These are phyloP conservation scores for Hanseniaspora thailandica DNA, from an alignment of 805 yeast species.

Conservation along the genomic window DNA sequence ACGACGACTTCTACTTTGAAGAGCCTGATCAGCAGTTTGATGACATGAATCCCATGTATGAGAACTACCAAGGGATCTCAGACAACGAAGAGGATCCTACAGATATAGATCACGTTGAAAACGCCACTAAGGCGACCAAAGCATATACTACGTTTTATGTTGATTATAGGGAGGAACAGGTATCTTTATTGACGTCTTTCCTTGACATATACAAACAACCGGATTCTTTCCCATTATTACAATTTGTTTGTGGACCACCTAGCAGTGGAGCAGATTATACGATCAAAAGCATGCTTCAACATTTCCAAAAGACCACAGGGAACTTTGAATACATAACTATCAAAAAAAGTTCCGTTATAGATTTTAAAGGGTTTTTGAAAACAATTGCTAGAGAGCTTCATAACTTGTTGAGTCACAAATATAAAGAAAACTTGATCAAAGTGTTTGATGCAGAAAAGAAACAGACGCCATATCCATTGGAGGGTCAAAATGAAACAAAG, in stretches of 20 bases:
- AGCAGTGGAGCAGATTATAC: constrained; percentile 9
- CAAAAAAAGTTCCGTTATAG: constrained; percentile 7
- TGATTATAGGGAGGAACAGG: not conserved
- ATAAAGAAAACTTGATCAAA: not conserved
- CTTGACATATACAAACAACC: constrained; percentile 4
- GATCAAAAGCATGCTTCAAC: not conserved
- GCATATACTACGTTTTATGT: not conserved
- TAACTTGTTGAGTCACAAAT: not conserved
- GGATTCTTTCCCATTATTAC: not conserved
- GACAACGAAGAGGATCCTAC: not conserved
- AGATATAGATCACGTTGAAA: not conserved
- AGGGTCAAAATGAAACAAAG: no score
- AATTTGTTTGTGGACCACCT: not conserved
- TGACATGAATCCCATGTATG: not conserved
- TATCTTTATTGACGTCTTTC: not conserved
- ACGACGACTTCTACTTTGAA: not conserved
- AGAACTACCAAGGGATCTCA: not conserved
- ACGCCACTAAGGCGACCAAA: not conserved
- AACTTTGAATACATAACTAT: constrained; percentile 1
- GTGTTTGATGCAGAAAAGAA: not conserved
- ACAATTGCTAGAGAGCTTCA: constrained; percentile 3
- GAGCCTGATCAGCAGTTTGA: not conserved
- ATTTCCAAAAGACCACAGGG: not conserved
- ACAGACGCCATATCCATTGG: not conserved
- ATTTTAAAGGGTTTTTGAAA: constrained; percentile 9